Evolutionary conservation across 768 basidiomycete species (phyloP).

Genomic region (Lanmaoa rubissima): DNA sequence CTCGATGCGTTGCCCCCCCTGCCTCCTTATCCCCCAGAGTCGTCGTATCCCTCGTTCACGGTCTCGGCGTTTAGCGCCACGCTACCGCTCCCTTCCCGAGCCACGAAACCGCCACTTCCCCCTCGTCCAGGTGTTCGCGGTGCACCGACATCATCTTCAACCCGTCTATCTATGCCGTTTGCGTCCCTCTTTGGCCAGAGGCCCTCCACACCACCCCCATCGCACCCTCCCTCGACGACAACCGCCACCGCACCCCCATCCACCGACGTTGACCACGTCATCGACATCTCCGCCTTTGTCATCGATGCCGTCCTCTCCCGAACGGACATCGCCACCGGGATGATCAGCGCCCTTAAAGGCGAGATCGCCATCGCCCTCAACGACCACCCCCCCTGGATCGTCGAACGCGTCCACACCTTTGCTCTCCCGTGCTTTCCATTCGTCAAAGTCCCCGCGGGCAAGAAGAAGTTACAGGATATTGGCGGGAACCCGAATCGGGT

Average conservation of each 20-base stretch:
- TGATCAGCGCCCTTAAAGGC: slow-evolving; percentile 50
- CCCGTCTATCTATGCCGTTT: slow-evolving; percentile 70
- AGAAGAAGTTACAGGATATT: slow-evolving; percentile 34
- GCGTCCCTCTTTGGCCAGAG: slow-evolving; percentile 70
- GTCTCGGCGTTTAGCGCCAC: slow-evolving; percentile 40
- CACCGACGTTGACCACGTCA: slow-evolving; percentile 33
- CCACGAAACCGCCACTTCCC: slow-evolving; percentile 51
- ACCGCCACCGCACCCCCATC: slow-evolving; percentile 26
- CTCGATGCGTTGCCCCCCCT: slow-evolving; percentile 55
- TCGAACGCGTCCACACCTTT: slow-evolving; percentile 57
- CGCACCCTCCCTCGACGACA: slow-evolving; percentile 24
- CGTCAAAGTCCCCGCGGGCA: slow-evolving; percentile 35
- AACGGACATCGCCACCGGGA: slow-evolving; percentile 50
- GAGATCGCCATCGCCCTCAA: slow-evolving; percentile 54
- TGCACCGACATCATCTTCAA: slow-evolving; percentile 24
- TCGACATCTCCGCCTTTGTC: slow-evolving; percentile 62
- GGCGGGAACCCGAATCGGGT: slow-evolving; percentile 21
- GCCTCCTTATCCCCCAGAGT: slow-evolving; percentile 37
- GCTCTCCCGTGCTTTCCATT: slow-evolving; percentile 58
- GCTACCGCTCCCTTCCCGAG: slow-evolving; percentile 34
- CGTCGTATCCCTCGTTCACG: slow-evolving; percentile 47
- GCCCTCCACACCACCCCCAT: slow-evolving; percentile 31
- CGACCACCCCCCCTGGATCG: slow-evolving; percentile 53
- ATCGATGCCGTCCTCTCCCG: slow-evolving; percentile 52
- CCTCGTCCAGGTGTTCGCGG: slow-evolving; percentile 32